Conservation (phyloP, 805 yeast genomes). For the Grigorovia humatica region DNA sequence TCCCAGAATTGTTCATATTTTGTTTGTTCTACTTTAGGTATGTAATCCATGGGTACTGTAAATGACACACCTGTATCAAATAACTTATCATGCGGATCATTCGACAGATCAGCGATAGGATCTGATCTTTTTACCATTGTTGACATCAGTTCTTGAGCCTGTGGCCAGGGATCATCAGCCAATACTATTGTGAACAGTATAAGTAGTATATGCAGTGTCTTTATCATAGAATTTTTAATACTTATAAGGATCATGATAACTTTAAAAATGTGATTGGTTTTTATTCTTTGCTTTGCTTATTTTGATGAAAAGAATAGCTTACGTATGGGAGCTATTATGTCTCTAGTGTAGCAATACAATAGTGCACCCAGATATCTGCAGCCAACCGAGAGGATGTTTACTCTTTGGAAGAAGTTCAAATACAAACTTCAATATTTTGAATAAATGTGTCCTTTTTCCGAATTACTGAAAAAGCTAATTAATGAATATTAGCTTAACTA, state of each 20-base stretch:
- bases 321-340: no score
- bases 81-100: neutral
- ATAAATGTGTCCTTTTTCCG: neutral
- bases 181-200: neutral
- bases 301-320: no score
- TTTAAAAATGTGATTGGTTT: no score
- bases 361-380: no score
- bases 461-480: neutral
- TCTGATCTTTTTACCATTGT: conserved; percentile 9
- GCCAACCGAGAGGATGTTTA: no score
- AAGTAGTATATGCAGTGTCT: neutral
- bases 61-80: conserved; percentile 5
- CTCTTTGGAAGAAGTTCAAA: no score
- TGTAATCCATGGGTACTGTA: conserved; percentile 19
- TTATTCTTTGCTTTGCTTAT: no score
- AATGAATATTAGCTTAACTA: neutral
- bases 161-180: conserved; percentile 13
- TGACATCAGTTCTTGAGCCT: conserved; percentile 10
- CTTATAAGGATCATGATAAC: neutral
- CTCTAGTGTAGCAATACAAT: no score
- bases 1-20: conserved; percentile 7
- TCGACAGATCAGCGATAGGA: conserved; percentile 6
- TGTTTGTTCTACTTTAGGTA: conserved; percentile 10
- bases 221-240: neutral
- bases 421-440: neutral